Base-by-base conservation (phyloP, 2,329 filamentous ascomycete species). In the Aspergillus sp. region DNA sequence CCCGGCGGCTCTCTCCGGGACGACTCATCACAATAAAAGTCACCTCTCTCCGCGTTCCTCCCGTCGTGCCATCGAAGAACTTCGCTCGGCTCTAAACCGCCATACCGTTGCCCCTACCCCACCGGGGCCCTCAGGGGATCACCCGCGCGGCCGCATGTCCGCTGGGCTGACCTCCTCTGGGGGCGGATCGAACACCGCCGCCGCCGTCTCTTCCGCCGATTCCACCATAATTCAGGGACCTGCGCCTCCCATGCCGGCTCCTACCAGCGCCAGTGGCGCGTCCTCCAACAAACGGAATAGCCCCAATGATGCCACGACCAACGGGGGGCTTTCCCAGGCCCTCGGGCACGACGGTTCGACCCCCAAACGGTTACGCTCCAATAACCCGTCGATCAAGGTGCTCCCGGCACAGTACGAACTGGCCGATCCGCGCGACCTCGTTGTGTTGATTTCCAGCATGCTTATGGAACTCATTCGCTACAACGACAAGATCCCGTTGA, bases 371-470 rank as follows among this genome's bases (percentile, higher is more conserved):
- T 62, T 72, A 26, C 73, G 77, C 43, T 68, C 75, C 3, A 69
- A 72, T 14, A 72, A 74, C 13, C 73, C 76, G 3, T 72, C 70
- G 2, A 63, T 77, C 49, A 85, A 84, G 64, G 60, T 79, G 52
- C 80, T 79, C 53, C 76, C 94, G 1, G 72, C 81, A 54, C 80
- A 81, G 63, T 99, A 99, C 70, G 90, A 96, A 70, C 76, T 85
- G 10, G 95, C 90, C 68, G 79, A 87, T 36, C 83, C 89, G 8
- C 88, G 91, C 64, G 92, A 96, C 68, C 83, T 99, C 67, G 94
- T 96, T 24, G 80, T 93, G 40, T 77, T 99, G 55, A 94, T 99
- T 60, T 86, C 92, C 43, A 90, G 95, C 66, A 97, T 99, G 94
- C 81, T 99, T 45, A 87, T 92, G 72, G 94, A 99, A 73, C 78